Conservation (phyloP, 371 early-diverging fungal species). For the Rhizopus delemar region DNA sequence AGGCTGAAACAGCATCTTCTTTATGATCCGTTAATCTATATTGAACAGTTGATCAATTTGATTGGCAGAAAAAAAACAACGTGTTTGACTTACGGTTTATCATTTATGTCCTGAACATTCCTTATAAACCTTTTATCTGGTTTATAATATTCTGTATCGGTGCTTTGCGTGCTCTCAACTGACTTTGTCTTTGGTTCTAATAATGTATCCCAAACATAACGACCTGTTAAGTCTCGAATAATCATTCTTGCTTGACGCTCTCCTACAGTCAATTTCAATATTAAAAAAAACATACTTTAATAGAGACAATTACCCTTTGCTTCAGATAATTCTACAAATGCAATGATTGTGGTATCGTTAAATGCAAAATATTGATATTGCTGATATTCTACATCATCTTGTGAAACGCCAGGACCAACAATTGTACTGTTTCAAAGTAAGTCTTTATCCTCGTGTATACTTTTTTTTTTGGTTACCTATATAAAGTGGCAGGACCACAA, state of each 20-base stretch:
- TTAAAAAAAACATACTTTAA: too few species aligned
- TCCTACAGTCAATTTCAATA: background rate
- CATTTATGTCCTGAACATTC: background rate
- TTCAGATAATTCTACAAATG: conserved; percentile 56
- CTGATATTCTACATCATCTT: conserved; percentile 42
- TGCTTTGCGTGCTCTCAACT: background rate
- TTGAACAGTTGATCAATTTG: background rate
- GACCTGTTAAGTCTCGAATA: conserved; percentile 75
- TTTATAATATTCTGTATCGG: background rate
- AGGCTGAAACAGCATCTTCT: conserved; percentile 16
- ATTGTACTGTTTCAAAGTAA: conserved; percentile 33
- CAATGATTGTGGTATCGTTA: conserved; percentile 63
- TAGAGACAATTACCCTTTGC: conserved; percentile 23
- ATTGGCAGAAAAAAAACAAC: too few species aligned
- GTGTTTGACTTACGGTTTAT: background rate
- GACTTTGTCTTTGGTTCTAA: conserved; percentile 35
- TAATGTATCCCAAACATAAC: conserved; percentile 78
- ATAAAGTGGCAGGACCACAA: conserved; percentile 54
- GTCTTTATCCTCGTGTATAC: background rate
- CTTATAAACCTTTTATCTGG: background rate
- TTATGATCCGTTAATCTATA: background rate
- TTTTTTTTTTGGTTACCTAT: conserved; percentile 21
- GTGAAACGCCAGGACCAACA: conserved; percentile 46
- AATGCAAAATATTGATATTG: conserved; percentile 62
- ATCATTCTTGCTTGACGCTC: conserved; percentile 57